phyloP scores from a whole-genome alignment of 2,329 filamentous ascomycete species.

The Penicillium sp. region DNA sequence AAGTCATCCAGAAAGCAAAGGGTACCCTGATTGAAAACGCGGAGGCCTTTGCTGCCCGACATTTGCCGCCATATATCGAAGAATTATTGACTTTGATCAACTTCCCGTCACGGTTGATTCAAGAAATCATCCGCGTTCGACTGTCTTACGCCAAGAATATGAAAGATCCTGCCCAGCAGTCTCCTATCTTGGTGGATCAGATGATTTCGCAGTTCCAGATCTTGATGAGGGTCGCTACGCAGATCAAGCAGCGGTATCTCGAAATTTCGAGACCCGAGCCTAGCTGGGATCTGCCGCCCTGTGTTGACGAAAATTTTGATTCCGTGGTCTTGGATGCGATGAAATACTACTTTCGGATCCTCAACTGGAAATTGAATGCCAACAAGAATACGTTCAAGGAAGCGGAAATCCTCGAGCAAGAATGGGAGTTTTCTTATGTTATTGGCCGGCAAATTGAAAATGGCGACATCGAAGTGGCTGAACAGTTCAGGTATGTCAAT shows the following conservation, averaged over 20 bases:
- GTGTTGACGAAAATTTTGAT: conserved; percentile 96
- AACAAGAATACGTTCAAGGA: conserved; percentile 99
- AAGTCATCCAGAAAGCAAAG: conserved; percentile 92
- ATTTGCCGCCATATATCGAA: conserved; percentile 94
- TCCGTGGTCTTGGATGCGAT: conserved; percentile 86
- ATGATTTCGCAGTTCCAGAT: conserved; percentile 98
- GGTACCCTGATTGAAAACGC: conserved; percentile 85
- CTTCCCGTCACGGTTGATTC: conserved; percentile 91
- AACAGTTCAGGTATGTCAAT: conserved; percentile 74
- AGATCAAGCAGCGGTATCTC: conserved; percentile 87
- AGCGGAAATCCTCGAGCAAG: conserved; percentile 92
- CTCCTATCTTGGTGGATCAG: conserved; percentile 91
- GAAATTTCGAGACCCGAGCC: conserved; percentile 81
- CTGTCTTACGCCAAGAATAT: conserved; percentile 91
- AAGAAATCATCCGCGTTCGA: conserved; percentile 92
- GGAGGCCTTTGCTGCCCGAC: conserved; percentile 78
- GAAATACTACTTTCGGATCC: conserved; percentile 97
- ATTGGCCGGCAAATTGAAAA: conserved; percentile 89
- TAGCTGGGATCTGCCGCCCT: conserved; percentile 93
- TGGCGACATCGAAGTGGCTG: conserved; percentile 93
- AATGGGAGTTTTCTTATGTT: conserved; percentile 97
- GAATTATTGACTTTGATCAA: conserved; percentile 95
- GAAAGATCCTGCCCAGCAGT: conserved; percentile 91
- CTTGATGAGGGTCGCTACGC: conserved; percentile 83
- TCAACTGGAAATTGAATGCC: conserved; percentile 95